A percentile compares a stretch with the other conserved stretches of the same genome.
Evolutionary conservation across 2,329 filamentous ascomycete genomes (phyloP).

Genomic region (Endoconidiophora laricicola): DNA sequence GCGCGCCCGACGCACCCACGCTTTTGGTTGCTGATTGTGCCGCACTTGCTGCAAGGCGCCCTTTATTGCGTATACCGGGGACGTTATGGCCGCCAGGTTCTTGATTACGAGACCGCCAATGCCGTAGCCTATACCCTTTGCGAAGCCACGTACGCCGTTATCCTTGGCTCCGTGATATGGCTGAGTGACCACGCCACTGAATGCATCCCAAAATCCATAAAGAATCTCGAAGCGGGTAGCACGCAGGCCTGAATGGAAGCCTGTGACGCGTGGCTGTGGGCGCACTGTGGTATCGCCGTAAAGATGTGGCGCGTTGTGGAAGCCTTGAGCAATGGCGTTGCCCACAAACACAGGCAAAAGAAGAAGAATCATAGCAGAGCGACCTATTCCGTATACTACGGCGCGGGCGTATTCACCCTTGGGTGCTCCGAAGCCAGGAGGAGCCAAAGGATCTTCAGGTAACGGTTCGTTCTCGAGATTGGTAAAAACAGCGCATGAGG

Average conservation of each 20-base stretch:
- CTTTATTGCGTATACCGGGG: slow-evolving; percentile 45
- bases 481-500: slow-evolving; percentile 11
- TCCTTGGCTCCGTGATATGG: slow-evolving; percentile 35
- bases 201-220: slow-evolving; percentile 48
- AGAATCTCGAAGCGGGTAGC: slow-evolving; percentile 45
- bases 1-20: slow-evolving; percentile 37
- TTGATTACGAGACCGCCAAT: slow-evolving; percentile 48
- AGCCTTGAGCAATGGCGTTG: slow-evolving; percentile 47
- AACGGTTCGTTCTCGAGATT: slow-evolving; percentile 13
- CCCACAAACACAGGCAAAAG: slow-evolving; percentile 43
- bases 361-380: slow-evolving; percentile 33
- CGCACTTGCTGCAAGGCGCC: slow-evolving; percentile 44
- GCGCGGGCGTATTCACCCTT: slow-evolving; percentile 30
- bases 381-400: slow-evolving; percentile 33
- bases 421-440: slow-evolving; percentile 14
- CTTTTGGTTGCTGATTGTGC: slow-evolving; percentile 34
- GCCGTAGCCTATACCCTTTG: slow-evolving; percentile 45
- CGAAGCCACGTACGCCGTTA: slow-evolving; percentile 29
- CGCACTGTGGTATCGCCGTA: slow-evolving; percentile 57
- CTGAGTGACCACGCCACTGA: slow-evolving; percentile 38
- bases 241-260: slow-evolving; percentile 43
- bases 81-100: slow-evolving; percentile 42
- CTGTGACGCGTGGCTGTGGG: slow-evolving; percentile 44
- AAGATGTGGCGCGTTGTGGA: slow-evolving; percentile 52
- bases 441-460: slow-evolving; percentile 3